phyloP scores from a whole-genome alignment of 2,329 filamentous ascomycete genomes.

The Colletotrichum noveboracense region DNA sequence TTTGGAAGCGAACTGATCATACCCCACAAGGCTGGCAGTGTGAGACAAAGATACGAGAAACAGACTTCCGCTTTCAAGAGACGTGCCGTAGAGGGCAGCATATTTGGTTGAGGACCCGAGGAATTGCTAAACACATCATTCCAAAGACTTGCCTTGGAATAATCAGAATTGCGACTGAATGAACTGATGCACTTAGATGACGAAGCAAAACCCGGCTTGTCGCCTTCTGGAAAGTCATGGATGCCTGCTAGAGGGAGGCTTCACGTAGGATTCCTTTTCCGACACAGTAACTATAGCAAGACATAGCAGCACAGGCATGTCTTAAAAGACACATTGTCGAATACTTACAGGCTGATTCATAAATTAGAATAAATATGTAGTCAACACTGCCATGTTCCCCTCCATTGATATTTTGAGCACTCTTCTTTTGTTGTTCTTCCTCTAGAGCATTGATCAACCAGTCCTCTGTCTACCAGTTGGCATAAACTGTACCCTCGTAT shows the following conservation, averaged over 20 bases:
- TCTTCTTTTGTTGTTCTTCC: not conserved
- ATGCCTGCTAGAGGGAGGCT: not conserved
- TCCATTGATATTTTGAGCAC: not conserved
- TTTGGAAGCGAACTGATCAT: not conserved
- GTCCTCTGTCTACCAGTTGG: not conserved
- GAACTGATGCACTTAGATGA: not conserved
- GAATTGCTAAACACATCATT: not conserved
- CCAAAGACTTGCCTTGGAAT: not conserved
- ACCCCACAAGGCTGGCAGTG: not conserved
- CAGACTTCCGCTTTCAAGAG: not conserved
- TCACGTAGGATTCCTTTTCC: not conserved
- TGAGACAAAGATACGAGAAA: not conserved
- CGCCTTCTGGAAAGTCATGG: not conserved
- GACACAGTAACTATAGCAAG: not conserved
- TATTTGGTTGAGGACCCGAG: not conserved
- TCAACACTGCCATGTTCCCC: not conserved
- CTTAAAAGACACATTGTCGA: not conserved
- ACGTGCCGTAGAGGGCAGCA: not conserved
- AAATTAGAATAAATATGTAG: not conserved
- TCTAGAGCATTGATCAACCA: not conserved
- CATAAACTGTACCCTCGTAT: not conserved
- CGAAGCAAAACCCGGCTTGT: not conserved
- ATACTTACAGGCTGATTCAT: not conserved
- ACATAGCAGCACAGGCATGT: not conserved
- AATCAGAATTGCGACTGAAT: not conserved